Evolutionary conservation across 768 basidiomycete genomes (phyloP), one percentile per base, ranked within the genome.

Genomic region (Galerina sulciceps): DNA sequence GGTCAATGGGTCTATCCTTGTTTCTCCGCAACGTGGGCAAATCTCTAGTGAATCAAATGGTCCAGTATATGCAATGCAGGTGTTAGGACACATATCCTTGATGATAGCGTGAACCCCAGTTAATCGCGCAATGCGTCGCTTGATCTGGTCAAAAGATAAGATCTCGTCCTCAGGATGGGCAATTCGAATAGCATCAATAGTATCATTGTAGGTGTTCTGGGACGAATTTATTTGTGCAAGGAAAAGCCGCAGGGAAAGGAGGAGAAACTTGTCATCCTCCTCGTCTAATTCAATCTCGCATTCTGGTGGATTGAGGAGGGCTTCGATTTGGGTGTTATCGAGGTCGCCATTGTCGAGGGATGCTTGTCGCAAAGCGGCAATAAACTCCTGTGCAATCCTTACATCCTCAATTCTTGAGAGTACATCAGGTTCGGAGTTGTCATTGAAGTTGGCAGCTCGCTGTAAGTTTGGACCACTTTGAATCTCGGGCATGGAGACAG

Each of bases 41-140:
- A n/a, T 61, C 9, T 26, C 65, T 0, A 66, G 49, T 4, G 63
- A 26, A 0, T 34, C 47, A 17, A 64, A 73, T 0, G 71, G 64
- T 3, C 62, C 69, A 2, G 65, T 67, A 73, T 63, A 75, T 14
- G 65, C 71, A 44, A 69, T 44, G 53, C 75, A 77, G 0, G 67
- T 65, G 9, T 79, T 69, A 0, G 65, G 53, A 51, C 81, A 83
- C 79, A 83, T 83, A 54, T 83, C 73, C n/a, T 71, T 51, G 0
- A 64, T 40, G 11, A 82, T 58, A 0, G 73, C 46, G 9, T 66
- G 38, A 6, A 84, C 58, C 1, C 79, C 75, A 18, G 68, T 78
- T 9, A 76, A 45, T 9, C 66, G 18, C 11, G 62, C 55, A 11
- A 77, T 54, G 2, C 45, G 48, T 6, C 62, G 34, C 45, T 74